phyloP scores from a whole-genome alignment of 805 yeast species.

The Ogataea polymorpha region DNA sequence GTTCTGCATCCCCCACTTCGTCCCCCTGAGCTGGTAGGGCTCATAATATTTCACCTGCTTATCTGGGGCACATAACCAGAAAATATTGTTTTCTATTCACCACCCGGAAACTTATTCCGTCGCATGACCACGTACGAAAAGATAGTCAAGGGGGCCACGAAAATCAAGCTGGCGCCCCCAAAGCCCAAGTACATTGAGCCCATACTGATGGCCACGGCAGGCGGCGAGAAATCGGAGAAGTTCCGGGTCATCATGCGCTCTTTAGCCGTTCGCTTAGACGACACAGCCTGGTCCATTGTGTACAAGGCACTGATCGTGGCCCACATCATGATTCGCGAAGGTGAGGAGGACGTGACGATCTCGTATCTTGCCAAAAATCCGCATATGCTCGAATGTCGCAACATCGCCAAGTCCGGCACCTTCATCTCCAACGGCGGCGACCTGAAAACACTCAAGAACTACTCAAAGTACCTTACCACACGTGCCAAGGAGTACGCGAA shows the following conservation, averaged over 20 bases:
- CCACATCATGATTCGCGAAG: slow-evolving; percentile 92
- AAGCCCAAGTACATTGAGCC: slow-evolving; percentile 96
- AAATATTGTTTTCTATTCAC: background rate
- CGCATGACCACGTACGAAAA: slow-evolving; percentile 26
- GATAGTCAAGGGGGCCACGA: slow-evolving; percentile 56
- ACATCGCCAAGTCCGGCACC: slow-evolving; percentile 29
- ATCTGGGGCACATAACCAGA: slow-evolving; percentile 4
- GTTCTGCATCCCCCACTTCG: no score
- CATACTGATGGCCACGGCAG: slow-evolving; percentile 66
- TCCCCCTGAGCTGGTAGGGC: background rate
- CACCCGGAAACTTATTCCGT: slow-evolving; percentile 1
- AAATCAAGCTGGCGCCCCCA: slow-evolving; percentile 89
- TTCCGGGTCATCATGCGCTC: slow-evolving; percentile 69
- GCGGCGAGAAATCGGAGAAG: slow-evolving; percentile 46
- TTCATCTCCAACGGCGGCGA: slow-evolving; percentile 43
- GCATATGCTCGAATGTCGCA: slow-evolving; percentile 55
- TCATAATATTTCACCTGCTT: background rate
- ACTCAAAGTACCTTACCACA: slow-evolving; percentile 65
- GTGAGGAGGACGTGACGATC: slow-evolving; percentile 73
- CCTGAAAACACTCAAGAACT: slow-evolving; percentile 55
- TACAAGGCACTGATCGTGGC: slow-evolving; percentile 81
- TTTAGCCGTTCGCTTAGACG: slow-evolving; percentile 60
- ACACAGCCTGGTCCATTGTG: slow-evolving; percentile 87
- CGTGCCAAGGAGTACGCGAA: slow-evolving; percentile 68
- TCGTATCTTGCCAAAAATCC: slow-evolving; percentile 60